A percentile compares a stretch with the other conserved stretches of the same genome.
phyloP scores from a whole-genome alignment of 169 alveolate genomes.

The Plasmodium reichenowi region DNA sequence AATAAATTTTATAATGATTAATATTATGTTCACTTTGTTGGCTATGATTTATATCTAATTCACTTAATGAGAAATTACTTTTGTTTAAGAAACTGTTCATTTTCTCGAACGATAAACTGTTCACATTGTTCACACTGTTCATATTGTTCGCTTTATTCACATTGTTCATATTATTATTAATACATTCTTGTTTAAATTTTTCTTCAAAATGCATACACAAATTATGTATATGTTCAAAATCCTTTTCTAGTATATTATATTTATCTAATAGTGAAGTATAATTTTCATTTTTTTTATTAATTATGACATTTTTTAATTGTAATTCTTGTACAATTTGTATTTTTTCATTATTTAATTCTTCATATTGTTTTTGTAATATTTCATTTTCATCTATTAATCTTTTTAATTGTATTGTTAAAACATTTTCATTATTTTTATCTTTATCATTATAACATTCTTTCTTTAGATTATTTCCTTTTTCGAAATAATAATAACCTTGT shows the following conservation, averaged over 20 bases:
- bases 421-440: not conserved
- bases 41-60: constrained; percentile 32
- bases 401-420: constrained; percentile 1
- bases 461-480: too few relatives aligned
- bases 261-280: constrained; percentile 4
- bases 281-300: constrained; percentile 6
- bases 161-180: too few relatives aligned
- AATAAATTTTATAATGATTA: constrained; percentile 30
- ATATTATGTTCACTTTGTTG: constrained; percentile 30
- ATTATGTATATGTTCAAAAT: constrained; percentile 36
- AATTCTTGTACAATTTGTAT: not conserved
- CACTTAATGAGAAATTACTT: constrained; percentile 48
- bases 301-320: constrained; percentile 4
- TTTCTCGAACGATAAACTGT: not conserved
- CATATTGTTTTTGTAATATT: constrained; percentile 1
- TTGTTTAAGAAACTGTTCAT: not conserved
- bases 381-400: constrained; percentile 27
- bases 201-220: constrained; percentile 32
- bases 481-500: not conserved
- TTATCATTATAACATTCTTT: not conserved
- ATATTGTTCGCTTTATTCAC: too few relatives aligned
- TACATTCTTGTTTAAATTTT: constrained; percentile 18
- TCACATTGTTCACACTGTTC: too few relatives aligned
- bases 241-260: constrained; percentile 41
- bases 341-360: not conserved